Conservation (phyloP, 1,139 yeast species). For the Scheffersomyces quercinus region DNA sequence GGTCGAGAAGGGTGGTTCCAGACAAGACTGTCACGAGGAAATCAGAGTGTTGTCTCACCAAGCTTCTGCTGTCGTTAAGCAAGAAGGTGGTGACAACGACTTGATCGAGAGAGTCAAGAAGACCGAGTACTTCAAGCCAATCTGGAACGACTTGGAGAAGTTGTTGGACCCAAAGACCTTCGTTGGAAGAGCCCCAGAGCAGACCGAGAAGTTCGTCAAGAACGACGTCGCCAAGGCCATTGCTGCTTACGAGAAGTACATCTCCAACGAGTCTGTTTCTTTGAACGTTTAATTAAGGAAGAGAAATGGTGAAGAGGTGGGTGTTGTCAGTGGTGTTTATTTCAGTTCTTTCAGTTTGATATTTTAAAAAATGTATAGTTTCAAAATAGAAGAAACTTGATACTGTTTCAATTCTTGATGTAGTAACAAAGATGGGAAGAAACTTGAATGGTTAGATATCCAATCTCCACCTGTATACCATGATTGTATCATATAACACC, state of each 20-base stretch:
- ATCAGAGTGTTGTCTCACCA: conserved; percentile 96
- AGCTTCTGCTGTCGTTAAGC: conserved; percentile 96
- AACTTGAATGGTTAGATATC: too few species aligned
- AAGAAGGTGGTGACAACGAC: conserved; percentile 98
- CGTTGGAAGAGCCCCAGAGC: conserved; percentile 98
- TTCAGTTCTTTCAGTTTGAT: too few species aligned
- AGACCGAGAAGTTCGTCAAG: conserved; percentile 88
- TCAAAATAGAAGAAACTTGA: too few species aligned
- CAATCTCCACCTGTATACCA: too few species aligned
- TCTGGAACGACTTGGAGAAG: conserved; percentile 76
- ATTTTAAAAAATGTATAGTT: too few species aligned
- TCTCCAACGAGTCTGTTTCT: conserved; percentile 63
- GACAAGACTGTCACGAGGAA: conserved; percentile 98
- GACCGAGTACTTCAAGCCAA: conserved; percentile 85
- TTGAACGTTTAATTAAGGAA: conserved; percentile 34
- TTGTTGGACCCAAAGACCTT: conserved; percentile 91
- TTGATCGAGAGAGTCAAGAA: conserved; percentile 83
- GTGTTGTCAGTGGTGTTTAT: too few species aligned
- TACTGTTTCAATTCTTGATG: too few species aligned
- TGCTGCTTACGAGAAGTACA: conserved; percentile 59
- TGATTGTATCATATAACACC: too few species aligned
- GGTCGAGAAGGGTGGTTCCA: conserved; percentile 96
- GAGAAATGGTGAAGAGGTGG: too few species aligned
- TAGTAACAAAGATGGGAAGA: too few species aligned
- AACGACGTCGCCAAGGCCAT: conserved; percentile 85